Conservation (phyloP, 352 stramenopile genomes). For the Globisporangium rhizosaccharum region DNA sequence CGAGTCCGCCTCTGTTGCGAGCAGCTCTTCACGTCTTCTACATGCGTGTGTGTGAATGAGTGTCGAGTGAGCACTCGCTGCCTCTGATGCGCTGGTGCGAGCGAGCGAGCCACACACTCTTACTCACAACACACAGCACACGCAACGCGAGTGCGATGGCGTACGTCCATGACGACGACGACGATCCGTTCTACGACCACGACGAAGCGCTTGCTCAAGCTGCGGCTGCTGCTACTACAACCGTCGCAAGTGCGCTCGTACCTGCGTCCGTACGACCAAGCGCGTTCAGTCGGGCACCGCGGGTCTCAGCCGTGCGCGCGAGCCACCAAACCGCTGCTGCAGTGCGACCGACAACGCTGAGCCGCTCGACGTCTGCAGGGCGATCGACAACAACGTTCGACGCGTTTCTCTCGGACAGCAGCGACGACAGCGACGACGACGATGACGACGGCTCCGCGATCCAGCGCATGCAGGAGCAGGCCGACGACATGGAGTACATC, state of each 20-base stretch:
- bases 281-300: not conserved
- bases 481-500: conserved; percentile 41
- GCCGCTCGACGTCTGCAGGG: conserved; percentile 12
- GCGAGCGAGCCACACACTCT: no score
- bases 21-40: no score
- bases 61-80: no score
- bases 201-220: conserved; percentile 1
- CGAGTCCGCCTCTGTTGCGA: no score
- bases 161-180: conserved; percentile 9
- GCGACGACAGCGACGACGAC: conserved; percentile 22
- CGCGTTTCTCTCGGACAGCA: conserved; percentile 40
- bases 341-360: conserved; percentile 4
- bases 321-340: not conserved
- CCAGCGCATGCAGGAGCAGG: conserved; percentile 43
- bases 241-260: not conserved
- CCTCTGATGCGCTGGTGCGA: no score
- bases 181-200: conserved; percentile 14
- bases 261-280: not conserved
- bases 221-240: not conserved
- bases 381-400: conserved; percentile 24
- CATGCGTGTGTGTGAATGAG: no score
- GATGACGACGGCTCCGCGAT: conserved; percentile 20
- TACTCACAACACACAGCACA: not conserved
- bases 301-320: not conserved
- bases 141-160: conserved; percentile 1